phyloP scores from a whole-genome alignment of 768 basidiomycete species.

The Pleurotus tuoliensis region DNA sequence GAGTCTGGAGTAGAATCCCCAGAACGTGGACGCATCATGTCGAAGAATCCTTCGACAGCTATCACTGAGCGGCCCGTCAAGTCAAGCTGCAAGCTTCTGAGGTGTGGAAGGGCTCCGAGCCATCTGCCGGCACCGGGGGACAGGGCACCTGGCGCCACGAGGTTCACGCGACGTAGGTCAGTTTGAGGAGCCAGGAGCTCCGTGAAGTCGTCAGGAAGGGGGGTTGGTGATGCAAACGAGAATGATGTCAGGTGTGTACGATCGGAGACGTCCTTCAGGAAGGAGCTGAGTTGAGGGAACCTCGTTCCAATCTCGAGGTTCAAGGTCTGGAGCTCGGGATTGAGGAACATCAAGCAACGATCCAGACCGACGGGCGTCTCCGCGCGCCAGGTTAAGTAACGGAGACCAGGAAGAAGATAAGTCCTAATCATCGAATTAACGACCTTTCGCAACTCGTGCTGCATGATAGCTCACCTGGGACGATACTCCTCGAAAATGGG shows the following conservation, averaged over 20 bases:
- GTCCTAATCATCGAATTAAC: slow-evolving; percentile 17
- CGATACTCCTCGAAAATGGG: slow-evolving; percentile 60
- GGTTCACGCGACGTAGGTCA: slow-evolving; percentile 53
- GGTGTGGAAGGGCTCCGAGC: slow-evolving; percentile 58
- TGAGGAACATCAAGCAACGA: slow-evolving; percentile 61
- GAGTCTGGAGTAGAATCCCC: slow-evolving; percentile 72
- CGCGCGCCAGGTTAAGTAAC: slow-evolving; percentile 68
- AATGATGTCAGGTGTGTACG: slow-evolving; percentile 63
- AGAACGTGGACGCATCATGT: slow-evolving; percentile 58
- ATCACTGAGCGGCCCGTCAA: slow-evolving; percentile 63
- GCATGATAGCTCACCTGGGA: slow-evolving; percentile 28
- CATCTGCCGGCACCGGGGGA: slow-evolving; percentile 69
- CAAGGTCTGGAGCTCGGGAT: slow-evolving; percentile 55
- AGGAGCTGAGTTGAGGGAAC: slow-evolving; percentile 54
- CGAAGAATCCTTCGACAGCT: slow-evolving; percentile 80
- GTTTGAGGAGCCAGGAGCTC: slow-evolving; percentile 59
- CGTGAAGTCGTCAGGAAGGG: slow-evolving; percentile 68
- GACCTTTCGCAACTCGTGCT: neutral
- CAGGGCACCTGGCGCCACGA: slow-evolving; percentile 74
- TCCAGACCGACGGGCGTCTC: slow-evolving; percentile 65
- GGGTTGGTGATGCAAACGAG: slow-evolving; percentile 65
- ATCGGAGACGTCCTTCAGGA: slow-evolving; percentile 62
- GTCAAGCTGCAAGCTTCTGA: slow-evolving; percentile 67
- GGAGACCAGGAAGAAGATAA: slow-evolving; percentile 67
- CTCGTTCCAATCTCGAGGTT: slow-evolving; percentile 60